phyloP scores from a whole-genome alignment of 2,329 filamentous ascomycete genomes.

The Aspergillus eucalypticola region DNA sequence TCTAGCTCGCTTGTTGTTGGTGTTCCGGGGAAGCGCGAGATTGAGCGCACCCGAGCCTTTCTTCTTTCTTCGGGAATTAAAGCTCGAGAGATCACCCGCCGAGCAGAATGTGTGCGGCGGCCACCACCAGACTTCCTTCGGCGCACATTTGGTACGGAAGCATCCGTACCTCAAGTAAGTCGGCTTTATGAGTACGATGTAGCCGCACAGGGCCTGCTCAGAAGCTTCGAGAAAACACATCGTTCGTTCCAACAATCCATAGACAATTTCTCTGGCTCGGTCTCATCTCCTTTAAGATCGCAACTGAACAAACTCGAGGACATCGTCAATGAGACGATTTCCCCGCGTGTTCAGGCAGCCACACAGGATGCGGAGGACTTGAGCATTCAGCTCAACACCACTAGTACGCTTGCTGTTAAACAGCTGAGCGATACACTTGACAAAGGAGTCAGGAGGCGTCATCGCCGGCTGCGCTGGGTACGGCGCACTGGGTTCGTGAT shows the following conservation, averaged over 20 bases:
- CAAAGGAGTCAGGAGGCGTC: conserved; percentile 67
- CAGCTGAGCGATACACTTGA: conserved; percentile 74
- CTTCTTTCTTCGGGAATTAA: conserved; percentile 86
- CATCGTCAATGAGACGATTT: conserved; percentile 52
- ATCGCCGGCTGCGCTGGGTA: conserved; percentile 73
- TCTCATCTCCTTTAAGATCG: conserved; percentile 46
- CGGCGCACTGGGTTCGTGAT: conserved; percentile 74
- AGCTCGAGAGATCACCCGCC: conserved; percentile 73
- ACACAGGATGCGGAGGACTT: conserved; percentile 80
- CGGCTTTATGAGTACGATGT: conserved; percentile 55
- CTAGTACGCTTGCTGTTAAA: conserved; percentile 78
- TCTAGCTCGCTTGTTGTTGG: conserved; percentile 37
- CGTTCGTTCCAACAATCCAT: conserved; percentile 47
- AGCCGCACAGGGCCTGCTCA: conserved; percentile 55
- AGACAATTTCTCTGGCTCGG: conserved; percentile 48
- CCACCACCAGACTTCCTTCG: conserved; percentile 40
- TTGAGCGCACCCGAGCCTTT: conserved; percentile 74
- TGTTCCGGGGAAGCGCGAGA: conserved; percentile 66
- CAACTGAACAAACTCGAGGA: conserved; percentile 48
- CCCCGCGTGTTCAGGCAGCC: conserved; percentile 63
- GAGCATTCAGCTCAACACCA: conserved; percentile 71
- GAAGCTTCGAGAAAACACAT: conserved; percentile 48
- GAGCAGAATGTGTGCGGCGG: conserved; percentile 55
- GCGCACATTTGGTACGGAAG: conserved; percentile 28
- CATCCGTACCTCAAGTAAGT: conserved; percentile 44